phyloP scores from a whole-genome alignment of 1,284 basidiomycete species.

The Microbotryum lychnidis-dioicae region DNA sequence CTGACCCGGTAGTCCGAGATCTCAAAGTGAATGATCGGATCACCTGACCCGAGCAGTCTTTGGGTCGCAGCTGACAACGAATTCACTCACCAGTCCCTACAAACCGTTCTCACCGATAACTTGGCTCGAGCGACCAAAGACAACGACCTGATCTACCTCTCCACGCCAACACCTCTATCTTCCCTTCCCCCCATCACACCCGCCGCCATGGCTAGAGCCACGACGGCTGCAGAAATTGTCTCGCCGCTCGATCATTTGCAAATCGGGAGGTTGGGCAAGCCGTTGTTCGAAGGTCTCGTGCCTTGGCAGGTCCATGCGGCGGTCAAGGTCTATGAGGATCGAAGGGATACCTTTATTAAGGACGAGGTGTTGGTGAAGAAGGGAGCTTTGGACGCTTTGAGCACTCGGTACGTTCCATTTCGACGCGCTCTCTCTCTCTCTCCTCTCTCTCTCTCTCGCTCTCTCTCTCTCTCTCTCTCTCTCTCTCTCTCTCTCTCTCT shows the following conservation, averaged over 20 bases:
- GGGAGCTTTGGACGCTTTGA: conserved; percentile 58
- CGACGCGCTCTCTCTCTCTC: not conserved
- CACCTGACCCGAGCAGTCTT: not conserved
- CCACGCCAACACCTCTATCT: conserved; percentile 67
- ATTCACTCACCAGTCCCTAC: conserved; percentile 58
- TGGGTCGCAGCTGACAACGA: not conserved
- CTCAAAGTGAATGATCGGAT: conserved; percentile 52
- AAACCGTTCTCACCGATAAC: conserved; percentile 52
- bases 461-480: not conserved
- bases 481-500: too few relatives aligned
- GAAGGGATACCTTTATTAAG: conserved; percentile 64
- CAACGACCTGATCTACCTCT: conserved; percentile 93
- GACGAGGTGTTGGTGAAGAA: conserved; percentile 58
- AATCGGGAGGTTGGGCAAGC: conserved; percentile 47
- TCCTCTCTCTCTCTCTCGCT: too few relatives aligned
- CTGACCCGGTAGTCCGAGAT: conserved; percentile 60
- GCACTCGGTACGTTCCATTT: conserved; percentile 51
- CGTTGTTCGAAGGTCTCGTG: conserved; percentile 67
- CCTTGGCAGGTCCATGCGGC: conserved; percentile 84
- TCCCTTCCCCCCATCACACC: conserved; percentile 60
- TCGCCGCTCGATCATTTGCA: conserved; percentile 27
- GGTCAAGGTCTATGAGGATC: conserved; percentile 80
- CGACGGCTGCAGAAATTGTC: conserved; percentile 54
- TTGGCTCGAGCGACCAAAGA: conserved; percentile 63
- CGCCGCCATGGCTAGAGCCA: conserved; percentile 60